Conservation (phyloP, 2,329 filamentous ascomycete genomes). For the Fusarium praegraminearum region DNA sequence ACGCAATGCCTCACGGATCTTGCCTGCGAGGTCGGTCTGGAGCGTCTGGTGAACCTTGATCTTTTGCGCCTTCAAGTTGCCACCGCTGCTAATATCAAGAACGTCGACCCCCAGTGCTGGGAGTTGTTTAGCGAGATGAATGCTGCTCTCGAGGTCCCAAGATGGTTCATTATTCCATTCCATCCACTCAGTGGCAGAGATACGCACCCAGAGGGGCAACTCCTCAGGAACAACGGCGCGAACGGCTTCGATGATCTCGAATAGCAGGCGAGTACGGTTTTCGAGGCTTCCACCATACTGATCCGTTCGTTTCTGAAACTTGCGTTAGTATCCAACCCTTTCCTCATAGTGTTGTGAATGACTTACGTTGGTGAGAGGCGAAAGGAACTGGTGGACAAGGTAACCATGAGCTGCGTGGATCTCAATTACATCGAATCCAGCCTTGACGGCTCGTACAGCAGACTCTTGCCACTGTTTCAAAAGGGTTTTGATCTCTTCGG, state of each 20-base stretch:
- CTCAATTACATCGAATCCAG: conserved; percentile 83
- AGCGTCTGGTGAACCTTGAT: conserved; percentile 74
- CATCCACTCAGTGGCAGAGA: conserved; percentile 74
- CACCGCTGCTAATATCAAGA: conserved; percentile 84
- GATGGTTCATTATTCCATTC: conserved; percentile 59
- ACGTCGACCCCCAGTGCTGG: conserved; percentile 82
- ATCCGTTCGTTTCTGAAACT: conserved; percentile 67
- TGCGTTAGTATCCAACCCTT: conserved; percentile 15
- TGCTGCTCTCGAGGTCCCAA: conserved; percentile 76
- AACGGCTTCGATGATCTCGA: conserved; percentile 65
- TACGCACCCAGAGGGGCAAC: conserved; percentile 69
- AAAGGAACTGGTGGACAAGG: conserved; percentile 74
- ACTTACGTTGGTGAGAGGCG: conserved; percentile 65
- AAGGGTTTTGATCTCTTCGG: conserved; percentile 73
- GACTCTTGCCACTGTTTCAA: conserved; percentile 72
- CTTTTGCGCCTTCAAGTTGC: conserved; percentile 72
- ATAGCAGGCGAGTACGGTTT: conserved; percentile 72
- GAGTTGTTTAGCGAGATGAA: conserved; percentile 63
- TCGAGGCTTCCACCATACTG: conserved; percentile 74
- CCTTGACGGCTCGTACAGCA: conserved; percentile 70
- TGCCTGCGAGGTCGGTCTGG: conserved; percentile 79
- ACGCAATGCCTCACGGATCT: conserved; percentile 74
- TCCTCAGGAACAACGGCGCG: conserved; percentile 64
- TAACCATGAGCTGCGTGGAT: conserved; percentile 75
- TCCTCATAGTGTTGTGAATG: neutral